These are phyloP conservation scores for Tetradesmus obliquus DNA, from an alignment of 139 green algal genomes.

Conservation along the genomic window DNA sequence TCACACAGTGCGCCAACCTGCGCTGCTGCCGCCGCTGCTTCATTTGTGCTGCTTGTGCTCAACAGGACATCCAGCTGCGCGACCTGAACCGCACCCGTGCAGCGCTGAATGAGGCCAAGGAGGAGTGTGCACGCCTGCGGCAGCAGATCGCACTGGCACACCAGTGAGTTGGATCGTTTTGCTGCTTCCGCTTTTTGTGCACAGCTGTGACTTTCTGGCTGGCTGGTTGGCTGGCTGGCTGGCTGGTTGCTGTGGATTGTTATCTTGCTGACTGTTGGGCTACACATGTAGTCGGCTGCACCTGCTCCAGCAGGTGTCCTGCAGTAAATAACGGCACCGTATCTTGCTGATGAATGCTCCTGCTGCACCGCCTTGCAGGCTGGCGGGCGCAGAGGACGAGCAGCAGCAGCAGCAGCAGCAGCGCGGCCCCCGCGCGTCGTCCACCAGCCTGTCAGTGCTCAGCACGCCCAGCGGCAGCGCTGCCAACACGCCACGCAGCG, in stretches of 20 bases:
- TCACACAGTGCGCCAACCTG: no score
- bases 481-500: conserved; percentile 1
- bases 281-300: background rate
- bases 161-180: conserved; percentile 11
- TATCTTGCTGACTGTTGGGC: background rate
- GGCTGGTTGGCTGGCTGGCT: background rate
- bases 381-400: conserved; percentile 5
- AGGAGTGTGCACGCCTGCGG: conserved; percentile 9
- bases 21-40: background rate
- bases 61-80: conserved; percentile 37
- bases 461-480: conserved; percentile 22
- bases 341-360: background rate
- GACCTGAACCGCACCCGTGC: conserved; percentile 29
- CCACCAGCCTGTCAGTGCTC: background rate
- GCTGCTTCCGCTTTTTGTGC: background rate
- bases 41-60: background rate
- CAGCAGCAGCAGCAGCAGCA: background rate
- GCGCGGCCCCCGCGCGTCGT: background rate
- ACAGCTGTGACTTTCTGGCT: background rate
- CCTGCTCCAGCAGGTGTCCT: background rate
- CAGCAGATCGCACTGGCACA: conserved; percentile 34
- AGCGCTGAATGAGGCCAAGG: conserved; percentile 22
- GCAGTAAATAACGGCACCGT: background rate
- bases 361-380: conserved; percentile 1
- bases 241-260: background rate